Base-by-base conservation (phyloP, 805 yeast genomes). In the Sungouiozyma intestinalis region DNA sequence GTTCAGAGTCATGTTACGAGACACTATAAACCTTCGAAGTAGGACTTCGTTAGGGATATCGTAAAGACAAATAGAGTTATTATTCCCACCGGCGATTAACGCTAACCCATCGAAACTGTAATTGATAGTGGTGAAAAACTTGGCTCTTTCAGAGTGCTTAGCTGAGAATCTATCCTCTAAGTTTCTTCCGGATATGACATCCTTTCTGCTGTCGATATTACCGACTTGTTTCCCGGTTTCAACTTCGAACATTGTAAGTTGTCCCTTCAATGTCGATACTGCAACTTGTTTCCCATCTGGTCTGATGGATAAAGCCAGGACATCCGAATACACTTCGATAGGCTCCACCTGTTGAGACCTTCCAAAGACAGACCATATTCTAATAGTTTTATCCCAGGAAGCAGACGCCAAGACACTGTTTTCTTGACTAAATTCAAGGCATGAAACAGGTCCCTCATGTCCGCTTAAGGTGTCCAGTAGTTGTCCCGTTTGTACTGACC, bases 401-500 rank as follows among this genome's bases (percentile, higher is more conserved):
- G 95, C 94, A 44, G 92, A 79, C 3, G 95, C 97, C 44, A 92
- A 70, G 13, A 79, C 70, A 39, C 77, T 71, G 46, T 77, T 83
- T 54, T 87, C 94, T 11, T 66, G 67, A 38, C 96, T 95, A 60
- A 92, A 90, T 9, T 90, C 76, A 34, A 92, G 68, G 49, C 86
- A 78, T 1, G 95, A 85, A 3, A 92, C 80, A 1, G 98, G 98
- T 2, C 96, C 98, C 52, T 84, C 94, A 63, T 92, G 98, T 9
- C 98, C 98, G 4, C 88, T 68, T 39, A 92, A 68, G 14, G 85
- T 74, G 57, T 92, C 98, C 42, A 92, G 72, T 38, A 92, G 67
- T 59, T 88, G 96, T 1, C 94, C 81, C 0, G 97, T 88, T 67
- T 92, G 97, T 1, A 92, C 97, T 4, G 95, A 85, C 98, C 98